Base-by-base conservation (phyloP, 228 moss, liverwort and hornwort species). In the Sphagnum magellanicum region DNA sequence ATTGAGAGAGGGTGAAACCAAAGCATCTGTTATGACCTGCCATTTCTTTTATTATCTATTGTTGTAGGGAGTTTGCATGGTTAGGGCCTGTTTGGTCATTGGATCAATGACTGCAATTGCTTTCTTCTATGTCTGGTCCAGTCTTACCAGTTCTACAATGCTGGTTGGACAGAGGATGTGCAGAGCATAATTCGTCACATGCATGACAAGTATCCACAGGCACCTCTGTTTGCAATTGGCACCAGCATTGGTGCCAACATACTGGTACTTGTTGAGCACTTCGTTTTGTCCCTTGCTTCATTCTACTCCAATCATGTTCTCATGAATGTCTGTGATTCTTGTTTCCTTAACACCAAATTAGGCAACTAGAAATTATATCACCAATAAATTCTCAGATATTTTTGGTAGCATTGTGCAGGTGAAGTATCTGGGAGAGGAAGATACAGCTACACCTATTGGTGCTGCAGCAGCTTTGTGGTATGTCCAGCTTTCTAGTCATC, bases 101-200 rank as follows among this genome's bases (percentile, higher is more conserved):
- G 17, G 17, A 17, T 17, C 17, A 17, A 17, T 17, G 17, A 17
- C 17, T 17, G 17, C 0, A 17, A 17, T 17, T 17, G 17, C 17
- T 17, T 17, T 17, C 17, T 17, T 17, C 17, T 17, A 17, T 17
- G 17, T 17, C 17, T 17, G 17, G 17, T 17, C 17, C 89, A 94
- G 91, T 94, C 94, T 64, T 90, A 91, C 71, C 84, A 84, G 70
- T 91, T 94, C 60, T 94, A 94, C 60, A 94, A 91, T 81, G 94
- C 91, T 74, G 94, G 91, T 66, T 94, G 91, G 91, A 94, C 94
- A 50, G 90, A 94, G 61, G 94, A 94, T 67, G 55, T 91, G 32
- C 88, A 91, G 80, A 90, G 86, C 69, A 80, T 91, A 10, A 58
- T 94, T 64, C 78, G 81, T 58, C 80, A 86, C 66, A 80, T 94